phyloP scores from a whole-genome alignment of 495 filamentous ascomycete species.

The Talaromyces ruber region DNA sequence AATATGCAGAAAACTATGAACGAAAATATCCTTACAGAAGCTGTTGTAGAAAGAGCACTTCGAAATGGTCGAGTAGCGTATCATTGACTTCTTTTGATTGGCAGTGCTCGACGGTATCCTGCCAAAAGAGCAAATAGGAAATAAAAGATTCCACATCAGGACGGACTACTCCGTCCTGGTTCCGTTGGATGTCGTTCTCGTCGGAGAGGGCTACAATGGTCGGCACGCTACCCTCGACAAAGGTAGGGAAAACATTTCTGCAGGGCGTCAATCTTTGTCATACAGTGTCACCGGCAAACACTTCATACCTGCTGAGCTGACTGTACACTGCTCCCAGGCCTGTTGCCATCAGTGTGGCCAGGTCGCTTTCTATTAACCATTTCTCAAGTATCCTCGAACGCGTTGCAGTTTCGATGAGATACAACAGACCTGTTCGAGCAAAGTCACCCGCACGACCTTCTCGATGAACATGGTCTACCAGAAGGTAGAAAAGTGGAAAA shows the following conservation, averaged over 20 bases:
- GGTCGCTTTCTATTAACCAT: constrained; percentile 95
- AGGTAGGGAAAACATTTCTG: constrained; percentile 30
- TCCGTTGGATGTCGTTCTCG: constrained; percentile 40
- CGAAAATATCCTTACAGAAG: constrained; percentile 56
- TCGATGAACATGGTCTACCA: constrained; percentile 93
- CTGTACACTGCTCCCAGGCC: constrained; percentile 94
- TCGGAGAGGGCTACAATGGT: constrained; percentile 82
- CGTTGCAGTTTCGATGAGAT: constrained; percentile 90
- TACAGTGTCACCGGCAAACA: neutral
- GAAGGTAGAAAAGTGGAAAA: constrained; percentile 89
- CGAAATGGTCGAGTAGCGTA: constrained; percentile 91
- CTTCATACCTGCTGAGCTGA: constrained; percentile 68
- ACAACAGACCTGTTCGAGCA: constrained; percentile 89
- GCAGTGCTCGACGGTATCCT: constrained; percentile 95
- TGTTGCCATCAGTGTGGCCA: constrained; percentile 94
- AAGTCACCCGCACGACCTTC: constrained; percentile 92
- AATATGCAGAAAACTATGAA: constrained; percentile 2
- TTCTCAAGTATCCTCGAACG: constrained; percentile 73
- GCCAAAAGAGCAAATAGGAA: constrained; percentile 93
- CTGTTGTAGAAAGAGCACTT: constrained; percentile 92
- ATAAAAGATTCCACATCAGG: constrained; percentile 85
- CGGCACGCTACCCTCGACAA: constrained; percentile 58
- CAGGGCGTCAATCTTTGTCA: neutral
- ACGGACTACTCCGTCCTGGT: constrained; percentile 49
- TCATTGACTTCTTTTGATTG: constrained; percentile 83